phyloP scores from a whole-genome alignment of 805 yeast species.

The Aciculoconidium aculeatum region DNA sequence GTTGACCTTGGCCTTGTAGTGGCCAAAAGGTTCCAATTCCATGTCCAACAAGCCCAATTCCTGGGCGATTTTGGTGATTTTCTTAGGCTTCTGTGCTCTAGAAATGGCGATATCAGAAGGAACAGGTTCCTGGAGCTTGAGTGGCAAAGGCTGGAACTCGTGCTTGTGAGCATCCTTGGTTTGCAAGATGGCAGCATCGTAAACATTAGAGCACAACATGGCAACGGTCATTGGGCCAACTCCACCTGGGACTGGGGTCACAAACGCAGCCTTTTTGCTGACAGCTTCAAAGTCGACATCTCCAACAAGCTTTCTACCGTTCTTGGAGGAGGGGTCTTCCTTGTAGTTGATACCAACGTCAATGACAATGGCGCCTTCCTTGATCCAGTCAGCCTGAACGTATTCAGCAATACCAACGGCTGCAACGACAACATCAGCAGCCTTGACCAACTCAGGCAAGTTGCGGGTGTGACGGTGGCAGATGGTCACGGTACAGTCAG shows the following conservation, averaged over 20 bases:
- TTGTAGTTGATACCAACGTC: conserved; percentile 95
- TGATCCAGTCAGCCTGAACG: conserved; percentile 84
- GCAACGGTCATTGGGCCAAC: conserved; percentile 99
- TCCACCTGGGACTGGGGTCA: conserved; percentile 98
- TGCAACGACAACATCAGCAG: conserved; percentile 85
- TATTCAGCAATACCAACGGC: conserved; percentile 87
- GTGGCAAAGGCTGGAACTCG: conserved; percentile 49
- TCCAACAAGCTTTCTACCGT: conserved; percentile 85
- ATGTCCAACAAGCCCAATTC: conserved; percentile 75
- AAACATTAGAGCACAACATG: conserved; percentile 82
- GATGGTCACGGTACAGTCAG: conserved; percentile 83
- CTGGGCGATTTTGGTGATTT: conserved; percentile 63
- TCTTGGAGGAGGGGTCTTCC: conserved; percentile 65
- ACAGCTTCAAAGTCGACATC: conserved; percentile 84
- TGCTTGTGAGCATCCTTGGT: conserved; percentile 43
- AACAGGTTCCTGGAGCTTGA: conserved; percentile 53
- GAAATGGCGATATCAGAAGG: conserved; percentile 92
- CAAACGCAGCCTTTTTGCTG: conserved; percentile 51
- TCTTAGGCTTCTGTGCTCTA: conserved; percentile 82
- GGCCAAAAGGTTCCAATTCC: conserved; percentile 87
- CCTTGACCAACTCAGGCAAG: conserved; percentile 48
- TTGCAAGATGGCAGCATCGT: conserved; percentile 67
- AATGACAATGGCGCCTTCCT: conserved; percentile 76
- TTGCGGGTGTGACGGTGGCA: conserved; percentile 71
- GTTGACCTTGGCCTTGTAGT: conserved; percentile 83